Evolutionary conservation across 306 rosid species (phyloP), one percentile per base, ranked within the genome.

Genomic region (Prunus fruticosa): DNA sequence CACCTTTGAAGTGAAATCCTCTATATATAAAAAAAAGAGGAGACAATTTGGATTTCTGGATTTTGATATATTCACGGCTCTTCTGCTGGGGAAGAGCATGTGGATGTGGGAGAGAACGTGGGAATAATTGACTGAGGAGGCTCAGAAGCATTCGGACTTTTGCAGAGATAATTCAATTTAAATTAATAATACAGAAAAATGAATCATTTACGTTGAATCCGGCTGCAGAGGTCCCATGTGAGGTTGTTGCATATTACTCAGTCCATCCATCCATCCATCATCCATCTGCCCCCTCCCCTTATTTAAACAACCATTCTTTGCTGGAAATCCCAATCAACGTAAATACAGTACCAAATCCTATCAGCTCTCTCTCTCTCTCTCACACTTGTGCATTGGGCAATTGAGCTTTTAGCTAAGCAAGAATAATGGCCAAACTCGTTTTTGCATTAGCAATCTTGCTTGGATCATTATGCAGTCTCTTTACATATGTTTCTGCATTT

Each of bases 41-140:
- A 34, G 60, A 49, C 66, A 89, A 84, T 85, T 82, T 80, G 80
- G 81, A 64, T 43, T 80, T 82, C 52, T 76, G 73, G 80, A 73
- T 74, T 83, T 78, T 84, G 90, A 92, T 81, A 62, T 80, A 87
- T 82, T 87, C 88, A 84, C 95, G 88, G 87, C 93, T 89, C 84
- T 87, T 71, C 73, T 82, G 82, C 75, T 84, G 84, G 88, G 56
- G 68, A 60, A 53, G 45, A 54, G 83, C 97, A 91, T 84, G 96
- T 93, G 98, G 77, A 82, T 46, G 67, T 74, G 76, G 23, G 75
- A 61, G 73, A 84, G 87, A 89, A 92, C 96, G 90, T 92, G 99
- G 89, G 85, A 85, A 89, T 92, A 45, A 92, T 92, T 92, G 91
- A 88, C 58, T 18, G 58, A 87, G 81, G 75, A 66, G 68, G 58